Evolutionary conservation across 805 yeast genomes (phyloP), one percentile per base, ranked within the genome.

Genomic region (Lipomyces starkeyi): DNA sequence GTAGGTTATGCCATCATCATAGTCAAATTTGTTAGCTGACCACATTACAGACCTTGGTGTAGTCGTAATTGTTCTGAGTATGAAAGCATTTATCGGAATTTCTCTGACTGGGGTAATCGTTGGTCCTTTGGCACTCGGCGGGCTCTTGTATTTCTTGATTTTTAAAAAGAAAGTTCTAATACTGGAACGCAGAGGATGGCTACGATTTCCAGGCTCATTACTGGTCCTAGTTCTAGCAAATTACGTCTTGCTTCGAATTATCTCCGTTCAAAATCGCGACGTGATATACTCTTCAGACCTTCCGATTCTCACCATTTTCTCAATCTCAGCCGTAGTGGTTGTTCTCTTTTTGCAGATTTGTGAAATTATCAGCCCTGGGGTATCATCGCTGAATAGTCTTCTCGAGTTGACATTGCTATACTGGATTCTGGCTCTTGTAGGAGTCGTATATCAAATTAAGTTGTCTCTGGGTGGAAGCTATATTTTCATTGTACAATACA

Each of bases 241-340:
- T 40, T 14, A 40, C 22, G n/a, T 59, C 20, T 22, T 60, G 14
- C 61, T 54, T 25, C 47, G 37, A 3, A 20, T 29, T n/a, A 58
- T 67, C n/a, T n/a, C 37, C 3, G 20, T 17, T 17, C 20, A 47
- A 25, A 69, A 69, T 32, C 60, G 61, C 8, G 63, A 53, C 14
- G 54, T 62, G 27, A 60, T 69, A 25, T 66, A 69, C 52, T 54
- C 70, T 6, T 64, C 72, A 8, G 70, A 69, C 34, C 22, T 40
- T 35, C 71, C 71, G 11, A 22, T 63, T 17, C n/a, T 68, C 13
- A 20, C 64, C 2, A 68, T 68, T 29, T 43, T 29, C n/a, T 47
- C 29, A 14, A 32, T 47, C 13, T 47, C 62, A 22, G 32, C 63
- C 6, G 20, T 62, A n/a, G 52, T 60, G 14, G 47, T 64, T 8